phyloP scores from a whole-genome alignment of 1,139 yeast genomes.

The Yamadazyma blattariae region DNA sequence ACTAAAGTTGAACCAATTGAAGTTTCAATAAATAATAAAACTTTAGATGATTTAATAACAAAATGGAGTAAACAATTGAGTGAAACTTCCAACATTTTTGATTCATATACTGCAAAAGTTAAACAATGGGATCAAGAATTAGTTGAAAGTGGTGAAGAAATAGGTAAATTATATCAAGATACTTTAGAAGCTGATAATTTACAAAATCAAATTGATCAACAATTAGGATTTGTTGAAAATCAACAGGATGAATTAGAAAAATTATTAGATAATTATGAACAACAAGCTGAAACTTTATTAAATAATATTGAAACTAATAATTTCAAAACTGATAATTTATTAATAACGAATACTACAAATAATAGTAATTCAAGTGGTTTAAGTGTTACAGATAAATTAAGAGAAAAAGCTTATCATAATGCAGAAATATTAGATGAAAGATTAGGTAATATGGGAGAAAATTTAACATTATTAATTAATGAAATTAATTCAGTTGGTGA shows the following conservation, averaged over 20 bases:
- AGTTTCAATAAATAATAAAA: constrained; percentile 81
- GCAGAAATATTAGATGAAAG: constrained; percentile 87
- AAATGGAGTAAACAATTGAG: constrained; percentile 91
- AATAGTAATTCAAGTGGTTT: constrained; percentile 17
- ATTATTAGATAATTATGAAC: constrained; percentile 80
- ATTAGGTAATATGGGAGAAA: constrained; percentile 71
- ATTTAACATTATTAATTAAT: constrained; percentile 69
- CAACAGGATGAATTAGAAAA: constrained; percentile 91
- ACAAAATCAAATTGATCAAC: constrained; percentile 84
- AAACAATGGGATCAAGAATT: constrained; percentile 83
- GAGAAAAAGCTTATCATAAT: constrained; percentile 84
- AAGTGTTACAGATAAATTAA: constrained; percentile 70
- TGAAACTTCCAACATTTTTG: constrained; percentile 70
- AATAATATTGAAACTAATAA: constrained; percentile 34
- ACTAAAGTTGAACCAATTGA: constrained; percentile 62
- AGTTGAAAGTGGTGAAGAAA: constrained; percentile 83
- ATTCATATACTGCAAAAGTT: constrained; percentile 71
- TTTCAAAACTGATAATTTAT: constrained; percentile 12
- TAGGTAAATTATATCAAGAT: constrained; percentile 73
- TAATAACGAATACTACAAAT: constrained; percentile 8
- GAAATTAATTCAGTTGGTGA: constrained; percentile 89
- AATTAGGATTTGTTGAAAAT: constrained; percentile 77
- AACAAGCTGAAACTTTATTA: constrained; percentile 67
- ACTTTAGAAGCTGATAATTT: constrained; percentile 81
- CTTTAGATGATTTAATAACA: constrained; percentile 86